Evolutionary conservation across 179 eudicot species (phyloP), one percentile per base, ranked within the genome.

Genomic region (Silene noctiflora): DNA sequence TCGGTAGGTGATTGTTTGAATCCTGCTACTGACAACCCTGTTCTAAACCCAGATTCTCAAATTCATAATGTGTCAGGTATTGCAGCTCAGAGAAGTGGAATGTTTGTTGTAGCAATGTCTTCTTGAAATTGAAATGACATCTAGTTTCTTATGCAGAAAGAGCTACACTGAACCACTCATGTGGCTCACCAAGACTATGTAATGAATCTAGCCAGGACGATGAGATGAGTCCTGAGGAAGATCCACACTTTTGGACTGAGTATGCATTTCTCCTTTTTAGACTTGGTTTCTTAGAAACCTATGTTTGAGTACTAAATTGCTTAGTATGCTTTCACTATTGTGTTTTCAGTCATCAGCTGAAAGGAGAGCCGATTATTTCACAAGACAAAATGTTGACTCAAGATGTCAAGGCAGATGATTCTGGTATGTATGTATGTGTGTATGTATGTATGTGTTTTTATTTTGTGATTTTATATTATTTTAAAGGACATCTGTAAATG

Each of bases 271-370:
- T 22, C 31, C 20, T 63, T 1, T 51, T 39, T 71, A 31, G 11
- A 24, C 22, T 68, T 66, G 22, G 31, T 10, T 22, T 13, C 55
- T 64, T 12, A 29, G n/a, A 67, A 51, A 63, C 25, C 63, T 24
- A 24, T 71, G 24, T 51, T 31, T 58, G 21, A 55, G 39, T 33
- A 19, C 75, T 46, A 66, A 56, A 75, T 16, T 80, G 31, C 67
- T 67, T 58, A 53, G 19, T 53, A 53, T 53, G 31, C 67, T 67
- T 48, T 51, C 72, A 33, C 48, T 53, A 11, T 16, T 69, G 69
- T 81, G 72, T 65, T 78, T 87, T 63, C 88, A 88, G 93, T 76
- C 76, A 39, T 82, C 76, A 68, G 73, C 67, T 48, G 83, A 83
- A 84, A 75, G 82, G 66, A 81, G 77, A 73, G 73, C 69, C 73